Base-by-base conservation (phyloP, 306 rosid species). In the Mimosa bimucronata region DNA sequence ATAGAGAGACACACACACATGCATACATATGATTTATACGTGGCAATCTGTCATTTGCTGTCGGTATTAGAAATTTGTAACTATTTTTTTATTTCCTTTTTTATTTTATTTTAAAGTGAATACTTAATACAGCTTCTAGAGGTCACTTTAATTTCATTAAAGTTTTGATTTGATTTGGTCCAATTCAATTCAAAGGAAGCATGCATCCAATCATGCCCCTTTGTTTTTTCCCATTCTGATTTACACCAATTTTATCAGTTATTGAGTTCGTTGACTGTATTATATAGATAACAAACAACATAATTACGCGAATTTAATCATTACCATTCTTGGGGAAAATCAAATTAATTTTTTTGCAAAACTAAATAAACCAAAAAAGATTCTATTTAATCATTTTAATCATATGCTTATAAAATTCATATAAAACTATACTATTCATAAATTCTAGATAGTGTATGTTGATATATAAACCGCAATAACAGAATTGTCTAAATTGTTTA, bases 1-100 rank as follows among this genome's bases (percentile, higher is more conserved):
- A 46, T 15, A 46, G n/a, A 46, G 37, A 34, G 3, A 44, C 50
- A 44, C 50, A 46, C n/a, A 48, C 57, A 16, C 57, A 48, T 18
- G 21, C 57, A 16, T 4, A 15, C 61, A 53, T 7, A 11, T 5
- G 37, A 34, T 34, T 34, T 13, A 31, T 19, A 37, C 37, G 5
- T 37, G 48, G 28, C 72, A 38, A 66, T 37, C 72, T 66, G 72
- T 37, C 46, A 66, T 66, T 66, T 66, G 48, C 7, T 65, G 45
- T 18, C 71, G 34, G 16, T 19, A 38, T 37, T 66, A 25, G 37
- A 19, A 7, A 1, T 2, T 7, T 31, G 13, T 42, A 19, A 18
- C 70, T 31, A 14, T 19, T 18, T 65, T 18, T 18, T 18, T 61
- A 25, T 18, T 5, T 61, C 29, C 14, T 2, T 61, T 61, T 61